Evolutionary conservation across 257 asterid species (phyloP).

Genomic region (Eucommia ulmoides): DNA sequence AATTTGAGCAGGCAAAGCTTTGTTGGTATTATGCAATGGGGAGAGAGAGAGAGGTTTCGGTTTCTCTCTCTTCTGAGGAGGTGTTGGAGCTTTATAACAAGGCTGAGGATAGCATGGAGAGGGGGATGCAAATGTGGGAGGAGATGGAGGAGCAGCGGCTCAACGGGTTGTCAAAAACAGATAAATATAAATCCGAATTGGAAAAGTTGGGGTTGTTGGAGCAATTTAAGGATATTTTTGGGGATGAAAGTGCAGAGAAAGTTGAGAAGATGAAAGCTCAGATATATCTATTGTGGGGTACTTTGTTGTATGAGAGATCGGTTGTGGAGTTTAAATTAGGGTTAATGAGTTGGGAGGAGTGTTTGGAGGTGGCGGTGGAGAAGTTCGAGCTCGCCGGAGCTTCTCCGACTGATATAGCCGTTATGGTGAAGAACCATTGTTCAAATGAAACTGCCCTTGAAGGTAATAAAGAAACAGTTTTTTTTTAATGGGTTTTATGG

Average conservation of each 20-base stretch:
- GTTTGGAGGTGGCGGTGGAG: background rate
- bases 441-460: background rate
- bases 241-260: background rate
- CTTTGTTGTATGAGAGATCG: background rate
- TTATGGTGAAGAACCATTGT: background rate
- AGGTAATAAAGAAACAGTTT: too few species aligned
- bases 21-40: slow-evolving; percentile 60
- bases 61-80: slow-evolving; percentile 37
- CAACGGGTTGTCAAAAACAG: background rate
- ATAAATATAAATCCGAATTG: background rate
- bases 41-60: slow-evolving; percentile 39
- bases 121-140: slow-evolving; percentile 13
- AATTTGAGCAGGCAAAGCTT: slow-evolving; percentile 83
- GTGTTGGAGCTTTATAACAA: slow-evolving; percentile 45
- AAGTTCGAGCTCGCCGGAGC: background rate
- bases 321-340: background rate
- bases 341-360: background rate
- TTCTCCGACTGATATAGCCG: background rate
- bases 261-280: background rate
- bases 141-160: slow-evolving; percentile 5
- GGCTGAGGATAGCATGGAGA: slow-evolving; percentile 13
- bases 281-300: background rate
- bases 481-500: too few species aligned
- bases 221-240: background rate
- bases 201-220: background rate